Percentiles rank a stretch among this genome's conserved stretches.
phyloP scores from a whole-genome alignment of 1,139 yeast species.

The Scheffersomyces cryptocercus region DNA sequence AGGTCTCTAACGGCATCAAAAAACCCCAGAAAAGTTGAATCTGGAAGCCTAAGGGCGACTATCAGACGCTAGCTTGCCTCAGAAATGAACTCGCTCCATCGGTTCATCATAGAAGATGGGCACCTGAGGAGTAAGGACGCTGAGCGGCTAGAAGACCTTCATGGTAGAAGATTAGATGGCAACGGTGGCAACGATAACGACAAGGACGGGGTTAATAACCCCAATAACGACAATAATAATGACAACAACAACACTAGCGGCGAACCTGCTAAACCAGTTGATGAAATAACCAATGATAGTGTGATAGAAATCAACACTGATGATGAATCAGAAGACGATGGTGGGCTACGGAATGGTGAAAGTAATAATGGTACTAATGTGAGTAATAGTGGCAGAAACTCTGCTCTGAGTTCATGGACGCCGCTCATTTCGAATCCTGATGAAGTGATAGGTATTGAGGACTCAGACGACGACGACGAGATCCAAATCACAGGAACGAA shows the following conservation, averaged over 20 bases:
- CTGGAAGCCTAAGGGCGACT: too few relatives aligned
- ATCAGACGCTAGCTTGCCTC: too few relatives aligned
- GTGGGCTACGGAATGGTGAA: neutral
- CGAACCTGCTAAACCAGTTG: neutral
- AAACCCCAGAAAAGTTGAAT: too few relatives aligned
- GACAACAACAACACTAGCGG: slow-evolving; percentile 8
- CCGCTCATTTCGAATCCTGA: neutral
- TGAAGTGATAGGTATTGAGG: slow-evolving; percentile 4
- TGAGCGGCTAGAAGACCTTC: too few relatives aligned
- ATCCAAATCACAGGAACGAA: slow-evolving; percentile 20
- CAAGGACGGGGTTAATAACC: slow-evolving; percentile 6
- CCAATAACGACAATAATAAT: slow-evolving; percentile 9
- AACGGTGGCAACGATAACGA: slow-evolving; percentile 2
- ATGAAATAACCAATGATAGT: neutral
- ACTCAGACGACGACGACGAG: slow-evolving; percentile 14
- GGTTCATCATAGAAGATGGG: too few relatives aligned
- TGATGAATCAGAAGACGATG: slow-evolving; percentile 6
- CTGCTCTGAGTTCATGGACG: too few relatives aligned
- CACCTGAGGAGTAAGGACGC: too few relatives aligned
- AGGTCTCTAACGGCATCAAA: too few relatives aligned
- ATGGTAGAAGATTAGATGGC: neutral
- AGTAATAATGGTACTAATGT: too few relatives aligned
- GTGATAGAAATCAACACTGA: slow-evolving; percentile 1
- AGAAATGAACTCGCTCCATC: too few relatives aligned
- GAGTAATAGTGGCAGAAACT: too few relatives aligned